Percentiles rank a stretch among this genome's conserved stretches.
Evolutionary conservation across 2,329 filamentous ascomycete species (phyloP).

Genomic region (Cryphonectria radicalis): DNA sequence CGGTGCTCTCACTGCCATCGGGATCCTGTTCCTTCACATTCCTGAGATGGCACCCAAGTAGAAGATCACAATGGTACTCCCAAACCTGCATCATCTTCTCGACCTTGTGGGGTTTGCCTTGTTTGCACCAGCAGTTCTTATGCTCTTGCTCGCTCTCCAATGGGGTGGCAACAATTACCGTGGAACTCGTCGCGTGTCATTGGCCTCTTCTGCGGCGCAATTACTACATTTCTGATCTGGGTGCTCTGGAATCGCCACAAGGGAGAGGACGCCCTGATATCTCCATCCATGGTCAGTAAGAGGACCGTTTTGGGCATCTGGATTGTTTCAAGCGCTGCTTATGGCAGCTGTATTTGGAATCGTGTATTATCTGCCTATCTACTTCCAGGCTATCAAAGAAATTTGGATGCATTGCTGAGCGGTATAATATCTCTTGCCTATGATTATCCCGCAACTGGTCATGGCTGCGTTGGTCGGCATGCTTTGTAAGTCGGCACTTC

Average conservation of each 20-base stretch:
- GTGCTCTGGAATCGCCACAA: slow-evolving; percentile 45
- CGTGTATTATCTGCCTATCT: slow-evolving; percentile 42
- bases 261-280: slow-evolving; percentile 36
- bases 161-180: slow-evolving; percentile 46
- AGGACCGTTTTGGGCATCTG: slow-evolving; percentile 28
- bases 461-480: not conserved
- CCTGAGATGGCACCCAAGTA: slow-evolving; percentile 37
- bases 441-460: slow-evolving; percentile 28
- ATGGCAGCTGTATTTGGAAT: slow-evolving; percentile 32
- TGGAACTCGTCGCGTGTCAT: slow-evolving; percentile 46
- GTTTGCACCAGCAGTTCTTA: slow-evolving; percentile 46
- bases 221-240: slow-evolving; percentile 36
- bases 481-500: not conserved
- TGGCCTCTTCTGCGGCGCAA: slow-evolving; percentile 43
- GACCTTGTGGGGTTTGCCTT: slow-evolving; percentile 49
- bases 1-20: slow-evolving; percentile 42
- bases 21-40: slow-evolving; percentile 36
- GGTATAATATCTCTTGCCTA: slow-evolving; percentile 41
- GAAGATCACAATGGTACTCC: not conserved
- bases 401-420: slow-evolving; percentile 36
- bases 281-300: slow-evolving; percentile 32
- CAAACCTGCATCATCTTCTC: slow-evolving; percentile 32
- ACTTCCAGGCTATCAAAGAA: slow-evolving; percentile 44
- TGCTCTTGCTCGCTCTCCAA: slow-evolving; percentile 51
- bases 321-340: slow-evolving; percentile 32